phyloP scores from a whole-genome alignment of 2,329 filamentous ascomycete genomes.

The Ambrosiella cleistominuta region DNA sequence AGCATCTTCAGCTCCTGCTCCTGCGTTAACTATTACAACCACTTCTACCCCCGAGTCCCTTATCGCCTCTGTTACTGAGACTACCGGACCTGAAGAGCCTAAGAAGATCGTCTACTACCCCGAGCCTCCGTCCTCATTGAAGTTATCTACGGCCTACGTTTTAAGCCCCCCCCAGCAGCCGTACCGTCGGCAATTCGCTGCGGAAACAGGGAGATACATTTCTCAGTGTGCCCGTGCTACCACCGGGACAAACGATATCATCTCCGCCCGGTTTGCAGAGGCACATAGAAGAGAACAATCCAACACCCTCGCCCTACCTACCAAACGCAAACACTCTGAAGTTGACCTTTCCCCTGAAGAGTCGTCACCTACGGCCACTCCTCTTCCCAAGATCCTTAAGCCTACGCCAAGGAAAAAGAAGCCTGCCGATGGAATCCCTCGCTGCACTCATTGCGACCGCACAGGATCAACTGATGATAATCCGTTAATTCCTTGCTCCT shows the following conservation, averaged over 20 bases:
- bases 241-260: conserved; percentile 1
- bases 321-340: conserved; percentile 7
- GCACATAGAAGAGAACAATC: conserved; percentile 4
- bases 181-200: conserved; percentile 9
- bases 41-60: not conserved
- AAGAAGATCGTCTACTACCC: conserved; percentile 7
- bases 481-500: conserved; percentile 15
- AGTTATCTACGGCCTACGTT: not conserved
- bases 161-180: not conserved
- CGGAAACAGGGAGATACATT: not conserved
- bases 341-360: not conserved
- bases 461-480: conserved; percentile 14
- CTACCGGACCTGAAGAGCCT: not conserved
- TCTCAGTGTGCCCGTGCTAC: not conserved
- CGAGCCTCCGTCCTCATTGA: conserved; percentile 2
- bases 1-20: not conserved
- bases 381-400: conserved; percentile 7
- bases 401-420: conserved; percentile 9
- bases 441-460: conserved; percentile 16
- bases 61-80: not conserved
- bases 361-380: not conserved
- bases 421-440: conserved; percentile 5
- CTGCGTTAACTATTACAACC: not conserved
- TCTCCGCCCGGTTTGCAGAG: conserved; percentile 9
- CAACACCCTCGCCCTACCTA: conserved; percentile 6